Evolutionary conservation across 441 rosid genomes (phyloP), one percentile per base, ranked within the genome.

Genomic region (Pelargonium myrrhifolium): DNA sequence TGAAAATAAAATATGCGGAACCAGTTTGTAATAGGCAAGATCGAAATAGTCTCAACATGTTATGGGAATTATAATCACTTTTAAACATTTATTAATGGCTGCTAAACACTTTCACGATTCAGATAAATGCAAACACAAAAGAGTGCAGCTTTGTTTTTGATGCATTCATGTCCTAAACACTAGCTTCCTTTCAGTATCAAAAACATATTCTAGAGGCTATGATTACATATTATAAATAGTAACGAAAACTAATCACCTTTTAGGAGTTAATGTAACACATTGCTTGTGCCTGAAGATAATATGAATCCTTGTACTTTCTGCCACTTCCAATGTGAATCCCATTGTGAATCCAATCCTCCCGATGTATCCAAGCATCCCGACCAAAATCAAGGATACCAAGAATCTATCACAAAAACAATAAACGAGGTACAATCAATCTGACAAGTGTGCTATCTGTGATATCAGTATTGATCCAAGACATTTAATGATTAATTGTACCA

Each of bases 251-350:
- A 40, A 43, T 53, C 35, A 67, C 56, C 65, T 75, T 65, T 64
- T 79, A 87, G 18, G 89, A 83, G 68, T 89, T 87, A 62, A 95
- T 89, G 71, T 85, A 90, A 69, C 93, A 89, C 83, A 83, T 77
- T 2, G 95, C 92, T 79, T 89, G 92, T 51, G 93, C 95, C 82
- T 89, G 89, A 67, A 90, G 78, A 62, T 82, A 92, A 78, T 82
- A 87, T 39, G 98, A 95, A 74, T 95, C 98, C 81, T 82, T 90
- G 81, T 95, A 92, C 83, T 92, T 95, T 77, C 87, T 86, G 71
- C 85, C 84, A 68, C 83, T 86, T 10, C 93, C 95, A 9, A 84
- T 43, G 71, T 83, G 87, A 73, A 95, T 83, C 67, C 98, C 98
- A 62, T 79, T 90, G 28, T 78, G 79, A 71, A 89, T 86, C 99